Evolutionary conservation across 176 grass and related monocot species (phyloP).

Genomic region (Cocos nucifera): DNA sequence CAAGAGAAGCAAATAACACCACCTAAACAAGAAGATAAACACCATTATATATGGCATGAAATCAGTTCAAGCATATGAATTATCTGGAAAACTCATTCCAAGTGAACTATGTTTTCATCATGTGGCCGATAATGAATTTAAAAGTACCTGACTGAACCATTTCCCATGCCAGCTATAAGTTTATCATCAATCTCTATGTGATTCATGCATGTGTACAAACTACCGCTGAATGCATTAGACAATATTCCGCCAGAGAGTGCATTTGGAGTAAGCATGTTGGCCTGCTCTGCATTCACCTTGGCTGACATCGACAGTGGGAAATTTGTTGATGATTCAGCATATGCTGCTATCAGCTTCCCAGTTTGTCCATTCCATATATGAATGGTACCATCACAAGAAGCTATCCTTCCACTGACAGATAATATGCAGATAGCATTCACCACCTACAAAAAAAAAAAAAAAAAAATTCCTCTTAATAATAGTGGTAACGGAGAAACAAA

Average conservation of each 20-base stretch:
- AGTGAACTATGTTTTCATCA: no score
- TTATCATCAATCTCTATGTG: constrained; percentile 57
- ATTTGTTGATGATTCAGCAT: constrained; percentile 51
- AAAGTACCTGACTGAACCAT: constrained; percentile 78
- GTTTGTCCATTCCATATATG: constrained; percentile 91
- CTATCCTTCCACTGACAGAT: constrained; percentile 64
- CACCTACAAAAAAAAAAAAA: constrained; percentile 39
- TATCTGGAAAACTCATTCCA: no score
- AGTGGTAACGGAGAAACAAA: constrained; percentile 3
- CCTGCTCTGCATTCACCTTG: constrained; percentile 41
- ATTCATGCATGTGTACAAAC: constrained; percentile 82
- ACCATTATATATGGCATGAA: no score
- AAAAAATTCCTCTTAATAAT: background rate
- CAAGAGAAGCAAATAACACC: no score
- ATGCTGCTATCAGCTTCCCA: constrained; percentile 71
- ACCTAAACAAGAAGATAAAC: no score
- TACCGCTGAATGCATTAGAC: constrained; percentile 81
- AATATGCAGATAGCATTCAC: constrained; percentile 68
- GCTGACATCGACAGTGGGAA: constrained; percentile 46
- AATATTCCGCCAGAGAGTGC: constrained; percentile 72
- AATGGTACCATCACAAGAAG: constrained; percentile 94
- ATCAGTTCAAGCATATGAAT: no score
- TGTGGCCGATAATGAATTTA: background rate
- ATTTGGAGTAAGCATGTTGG: constrained; percentile 83
- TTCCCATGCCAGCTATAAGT: constrained; percentile 91